Evolutionary conservation across 2,329 filamentous ascomycete genomes (phyloP), one percentile per base, ranked within the genome.

Genomic region (Trichoderma atrobrunneum): DNA sequence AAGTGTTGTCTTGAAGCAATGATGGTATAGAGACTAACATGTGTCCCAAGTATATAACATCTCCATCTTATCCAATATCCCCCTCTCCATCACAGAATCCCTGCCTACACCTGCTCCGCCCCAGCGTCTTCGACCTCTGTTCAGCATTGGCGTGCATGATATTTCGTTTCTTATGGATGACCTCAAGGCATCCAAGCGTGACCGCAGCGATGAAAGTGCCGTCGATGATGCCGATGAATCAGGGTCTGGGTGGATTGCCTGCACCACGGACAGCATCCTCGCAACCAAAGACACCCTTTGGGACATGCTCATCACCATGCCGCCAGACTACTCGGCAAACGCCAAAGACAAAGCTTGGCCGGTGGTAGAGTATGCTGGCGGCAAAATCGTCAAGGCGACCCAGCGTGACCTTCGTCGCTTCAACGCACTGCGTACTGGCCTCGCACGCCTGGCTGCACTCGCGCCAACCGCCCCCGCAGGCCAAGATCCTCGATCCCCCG

Each of bases 201-300:
- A 75, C 8, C 78, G 80, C 39, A 78, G 77, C 56, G 80, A 82
- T 57, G 79, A 81, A 60, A 79, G 79, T 56, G 79, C 80, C 12
- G 78, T 81, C 18, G 81, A 82, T 43, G 86, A 85, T 28, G 86
- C 89, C 56, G 86, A 85, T 24, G 86, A 89, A 57, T 79, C 82
- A 28, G 86, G 86, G 36, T 83, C 87, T 16, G 93, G 94, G 51
- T 99, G 95, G 94, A 91, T 97, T 72, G 96, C 95, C 14, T 98
- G 95, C 81, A 98, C 95, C 3, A 98, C 95, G 2, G 96, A 99
- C 82, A 95, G 93, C 78, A 96, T 99, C 72, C 87, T 99, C 16
- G 90, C 90, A 61, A 92, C 93, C 81, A 98, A 98, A 83, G 89
- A 91, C 65, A 88, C 92, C 2, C 88, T 99, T 3, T 98, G 94